Conservation (phyloP, 352 stramenopile genomes). For the Phytophthora ramorum region DNA sequence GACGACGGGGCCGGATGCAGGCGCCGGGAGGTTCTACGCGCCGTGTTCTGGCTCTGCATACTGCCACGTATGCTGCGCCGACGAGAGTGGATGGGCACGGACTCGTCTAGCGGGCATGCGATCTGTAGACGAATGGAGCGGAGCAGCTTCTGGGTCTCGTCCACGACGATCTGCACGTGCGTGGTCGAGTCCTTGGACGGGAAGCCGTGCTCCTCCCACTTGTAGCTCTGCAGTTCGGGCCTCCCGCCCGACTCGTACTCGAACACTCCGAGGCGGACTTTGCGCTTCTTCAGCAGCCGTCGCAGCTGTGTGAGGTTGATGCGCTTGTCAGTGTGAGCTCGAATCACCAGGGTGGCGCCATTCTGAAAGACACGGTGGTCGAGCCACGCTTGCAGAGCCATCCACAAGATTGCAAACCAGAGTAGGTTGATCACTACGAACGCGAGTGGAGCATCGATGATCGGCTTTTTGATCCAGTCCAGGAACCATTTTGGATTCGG, state of each 20-base stretch:
- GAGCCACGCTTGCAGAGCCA: slow-evolving; percentile 54
- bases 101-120: slow-evolving; percentile 58
- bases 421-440: slow-evolving; percentile 85
- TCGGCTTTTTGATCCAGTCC: slow-evolving; percentile 72
- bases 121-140: slow-evolving; percentile 73
- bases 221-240: slow-evolving; percentile 78
- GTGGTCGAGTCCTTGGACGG: slow-evolving; percentile 87
- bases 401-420: slow-evolving; percentile 73
- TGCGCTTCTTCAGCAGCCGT: slow-evolving; percentile 47
- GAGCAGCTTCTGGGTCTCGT: slow-evolving; percentile 68
- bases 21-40: slow-evolving; percentile 25
- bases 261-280: slow-evolving; percentile 37
- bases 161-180: slow-evolving; percentile 79
- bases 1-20: slow-evolving; percentile 57
- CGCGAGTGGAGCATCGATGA: slow-evolving; percentile 68
- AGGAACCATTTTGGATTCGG: slow-evolving; percentile 88
- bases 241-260: slow-evolving; percentile 46
- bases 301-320: slow-evolving; percentile 60
- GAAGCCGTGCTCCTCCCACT: slow-evolving; percentile 86
- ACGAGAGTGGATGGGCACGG: slow-evolving; percentile 46
- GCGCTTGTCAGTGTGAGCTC: slow-evolving; percentile 73
- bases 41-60: slow-evolving; percentile 7
- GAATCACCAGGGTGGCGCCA: slow-evolving; percentile 91
- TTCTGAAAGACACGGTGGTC: slow-evolving; percentile 55
- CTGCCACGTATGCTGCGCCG: slow-evolving; percentile 29